Evolutionary conservation across 2,329 filamentous ascomycete species (phyloP).

Genomic region (Macrophomina pseudophaseolina): DNA sequence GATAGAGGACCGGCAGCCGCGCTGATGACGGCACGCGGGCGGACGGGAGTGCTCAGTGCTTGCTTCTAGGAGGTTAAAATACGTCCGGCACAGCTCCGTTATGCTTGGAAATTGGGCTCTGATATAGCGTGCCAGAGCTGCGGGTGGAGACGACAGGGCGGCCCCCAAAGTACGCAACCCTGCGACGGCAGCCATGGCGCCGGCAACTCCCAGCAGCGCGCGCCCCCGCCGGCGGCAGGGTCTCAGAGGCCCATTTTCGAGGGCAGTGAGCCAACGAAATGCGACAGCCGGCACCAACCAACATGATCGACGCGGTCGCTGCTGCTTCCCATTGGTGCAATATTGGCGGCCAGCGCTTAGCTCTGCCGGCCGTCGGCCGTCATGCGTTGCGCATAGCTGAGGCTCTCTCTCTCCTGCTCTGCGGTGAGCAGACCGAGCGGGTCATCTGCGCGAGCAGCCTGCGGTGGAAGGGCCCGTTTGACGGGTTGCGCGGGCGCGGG

Average conservation of each 20-base stretch:
- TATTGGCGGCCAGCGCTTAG: constrained; percentile 11
- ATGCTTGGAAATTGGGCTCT: constrained; percentile 22
- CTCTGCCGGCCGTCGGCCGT: constrained; percentile 4
- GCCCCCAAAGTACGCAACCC: constrained; percentile 22
- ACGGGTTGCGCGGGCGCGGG: no score
- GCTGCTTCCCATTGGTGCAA: constrained; percentile 18
- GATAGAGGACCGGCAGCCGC: constrained; percentile 11
- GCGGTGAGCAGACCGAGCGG: constrained; percentile 6
- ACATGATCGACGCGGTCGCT: constrained; percentile 21
- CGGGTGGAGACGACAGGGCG: constrained; percentile 19
- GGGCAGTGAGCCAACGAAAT: constrained; percentile 16
- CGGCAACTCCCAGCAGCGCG: constrained; percentile 22
- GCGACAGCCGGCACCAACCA: constrained; percentile 15
- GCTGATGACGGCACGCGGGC: constrained; percentile 4
- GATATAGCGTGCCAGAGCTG: constrained; percentile 24
- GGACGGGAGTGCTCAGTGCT: not conserved
- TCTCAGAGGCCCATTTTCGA: constrained; percentile 17
- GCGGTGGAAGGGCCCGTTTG: no score
- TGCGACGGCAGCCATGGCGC: constrained; percentile 24
- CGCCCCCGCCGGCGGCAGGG: not conserved
- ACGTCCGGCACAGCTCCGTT: constrained; percentile 1
- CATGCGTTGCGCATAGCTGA: constrained; percentile 8
- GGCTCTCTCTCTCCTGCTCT: constrained; percentile 1
- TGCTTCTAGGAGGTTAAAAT: not conserved
- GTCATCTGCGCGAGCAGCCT: constrained; percentile 16